Evolutionary conservation across 2,329 filamentous ascomycete genomes (phyloP).

Genomic region (Lanzia echinophila): DNA sequence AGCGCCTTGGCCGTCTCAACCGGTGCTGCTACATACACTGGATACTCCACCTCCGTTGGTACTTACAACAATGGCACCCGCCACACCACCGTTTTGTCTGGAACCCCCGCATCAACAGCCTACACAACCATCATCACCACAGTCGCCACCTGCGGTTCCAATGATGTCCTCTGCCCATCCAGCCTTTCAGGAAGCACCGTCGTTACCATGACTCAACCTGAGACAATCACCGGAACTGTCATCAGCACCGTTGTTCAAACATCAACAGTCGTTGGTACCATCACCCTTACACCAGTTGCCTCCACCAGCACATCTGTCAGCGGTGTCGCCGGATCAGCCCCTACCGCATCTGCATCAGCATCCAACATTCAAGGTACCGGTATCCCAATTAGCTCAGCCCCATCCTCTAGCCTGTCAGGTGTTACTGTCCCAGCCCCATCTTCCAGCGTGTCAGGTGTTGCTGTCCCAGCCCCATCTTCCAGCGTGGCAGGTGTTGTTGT

Average conservation of each 20-base stretch:
- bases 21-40: not conserved
- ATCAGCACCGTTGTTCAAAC: not conserved
- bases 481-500: too few relatives aligned
- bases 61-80: not conserved
- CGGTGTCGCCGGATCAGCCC: not conserved
- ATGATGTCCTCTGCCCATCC: conserved; percentile 17
- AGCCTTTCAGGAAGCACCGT: conserved; percentile 6
- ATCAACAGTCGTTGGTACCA: not conserved
- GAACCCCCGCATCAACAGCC: too few relatives aligned
- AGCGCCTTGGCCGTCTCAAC: not conserved
- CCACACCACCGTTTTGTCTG: too few relatives aligned
- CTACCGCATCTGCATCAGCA: not conserved
- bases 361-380: not conserved
- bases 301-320: not conserved
- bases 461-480: too few relatives aligned
- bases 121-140: conserved; percentile 14
- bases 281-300: not conserved
- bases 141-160: conserved; percentile 14
- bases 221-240: not conserved
- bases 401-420: not conserved
- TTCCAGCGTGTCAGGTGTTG: too few relatives aligned
- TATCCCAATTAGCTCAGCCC: not conserved
- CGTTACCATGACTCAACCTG: conserved; percentile 8
- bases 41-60: not conserved
- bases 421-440: too few relatives aligned